Base-by-base conservation (phyloP, 2,329 filamentous ascomycete species). In the Phialophora expanda region DNA sequence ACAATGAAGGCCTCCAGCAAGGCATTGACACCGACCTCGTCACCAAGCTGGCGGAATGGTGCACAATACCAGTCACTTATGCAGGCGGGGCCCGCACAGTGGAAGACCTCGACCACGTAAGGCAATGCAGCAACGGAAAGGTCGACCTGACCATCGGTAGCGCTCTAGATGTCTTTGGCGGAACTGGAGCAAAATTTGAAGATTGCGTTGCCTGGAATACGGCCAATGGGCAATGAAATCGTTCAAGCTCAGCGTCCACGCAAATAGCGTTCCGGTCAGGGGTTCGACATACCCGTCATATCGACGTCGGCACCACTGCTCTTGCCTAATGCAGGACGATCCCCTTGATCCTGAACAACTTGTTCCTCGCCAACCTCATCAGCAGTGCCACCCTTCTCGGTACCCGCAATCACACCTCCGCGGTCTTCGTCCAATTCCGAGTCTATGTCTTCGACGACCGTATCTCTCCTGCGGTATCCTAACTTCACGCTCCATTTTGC, bases 81-180 rank as follows among this genome's bases (percentile, higher is more conserved):
- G 95, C 95, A 5, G 95, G 95, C 26, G 95, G 95, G n/a, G 95
- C 92, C 48, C 86, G 92, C 62, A 89, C 87, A 73, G 80, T 98
- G 44, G 85, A 89, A 55, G 95, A 99, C 75, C 80, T 99, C 30
- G 91, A 95, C 66, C 83, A 87, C 41, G 95, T 99, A 9, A 90
- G 92, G 80, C 79, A 79, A 50, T 81, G 97, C 70, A 97, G 94
- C 77, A 78, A 80, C 41, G 93, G 92, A 30, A 92, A 88, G 76
- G 89, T 98, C 24, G 93, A 99, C 76, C 82, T 99, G 73, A 99
- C 95, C 0, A 98, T 98, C 75, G 95, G 95, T 12, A 98, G 95
- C 76, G 95, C 95, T 1, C 80, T 99, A 73, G 95, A 99, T 79
- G 93, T 97, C 71, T 99, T 99, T 77, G 95, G 95, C 8, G 95